These are phyloP conservation scores for Lactuca saligna DNA, from an alignment of 129 eudicot species.

Conservation along the genomic window DNA sequence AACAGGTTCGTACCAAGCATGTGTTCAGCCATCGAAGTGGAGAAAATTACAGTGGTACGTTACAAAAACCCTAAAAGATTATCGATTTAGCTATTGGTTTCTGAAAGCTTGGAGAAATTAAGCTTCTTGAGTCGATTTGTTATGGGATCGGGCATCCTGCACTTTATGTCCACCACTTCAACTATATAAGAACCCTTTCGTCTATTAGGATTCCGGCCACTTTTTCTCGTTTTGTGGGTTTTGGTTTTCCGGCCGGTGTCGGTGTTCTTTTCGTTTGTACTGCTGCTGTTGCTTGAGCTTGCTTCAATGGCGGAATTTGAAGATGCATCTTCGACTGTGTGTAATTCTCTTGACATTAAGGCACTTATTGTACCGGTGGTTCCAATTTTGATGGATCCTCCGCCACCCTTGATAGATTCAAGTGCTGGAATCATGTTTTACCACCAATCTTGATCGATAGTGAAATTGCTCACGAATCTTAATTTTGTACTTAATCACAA, in stretches of 20 bases:
- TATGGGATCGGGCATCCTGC: slow-evolving; percentile 77
- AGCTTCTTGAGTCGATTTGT: slow-evolving; percentile 74
- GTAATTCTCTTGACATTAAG: slow-evolving; percentile 74
- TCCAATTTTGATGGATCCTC: slow-evolving; percentile 84
- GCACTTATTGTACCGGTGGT: slow-evolving; percentile 79
- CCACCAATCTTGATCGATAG: slow-evolving; percentile 6
- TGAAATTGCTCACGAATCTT: slow-evolving; percentile 12
- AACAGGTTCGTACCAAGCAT: slow-evolving; percentile 56
- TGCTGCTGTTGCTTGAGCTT: slow-evolving; percentile 32
- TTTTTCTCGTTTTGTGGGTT: slow-evolving; percentile 35
- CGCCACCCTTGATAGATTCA: slow-evolving; percentile 84
- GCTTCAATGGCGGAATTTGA: slow-evolving; percentile 27
- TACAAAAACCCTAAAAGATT: slow-evolving; percentile 50
- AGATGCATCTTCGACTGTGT: slow-evolving; percentile 37
- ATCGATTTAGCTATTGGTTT: slow-evolving; percentile 38
- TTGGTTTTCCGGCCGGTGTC: slow-evolving; percentile 27
- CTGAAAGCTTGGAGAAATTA: slow-evolving; percentile 74
- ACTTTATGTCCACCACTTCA: slow-evolving; percentile 80
- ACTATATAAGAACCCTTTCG: slow-evolving; percentile 53
- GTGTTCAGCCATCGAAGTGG: slow-evolving; percentile 66
- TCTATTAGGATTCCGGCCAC: slow-evolving; percentile 59
- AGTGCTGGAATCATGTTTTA: slow-evolving; percentile 61
- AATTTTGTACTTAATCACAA: background rate
- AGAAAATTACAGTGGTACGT: slow-evolving; percentile 36
- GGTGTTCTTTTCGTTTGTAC: slow-evolving; percentile 34